phyloP scores from a whole-genome alignment of 352 stramenopile genomes.

The Phytophthora lateralis region DNA sequence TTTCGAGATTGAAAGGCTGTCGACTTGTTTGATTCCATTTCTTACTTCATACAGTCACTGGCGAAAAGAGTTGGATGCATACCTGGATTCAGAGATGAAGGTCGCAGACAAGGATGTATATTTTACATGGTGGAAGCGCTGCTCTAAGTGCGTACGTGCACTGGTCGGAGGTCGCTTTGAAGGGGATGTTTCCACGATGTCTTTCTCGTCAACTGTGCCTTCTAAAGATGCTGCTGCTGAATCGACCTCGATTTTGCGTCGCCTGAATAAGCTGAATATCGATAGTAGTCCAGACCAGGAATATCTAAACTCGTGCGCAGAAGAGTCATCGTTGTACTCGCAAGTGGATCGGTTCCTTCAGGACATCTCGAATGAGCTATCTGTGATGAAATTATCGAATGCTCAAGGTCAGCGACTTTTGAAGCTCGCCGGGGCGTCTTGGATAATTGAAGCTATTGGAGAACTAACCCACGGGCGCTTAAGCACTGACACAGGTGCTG shows the following conservation, averaged over 20 bases:
- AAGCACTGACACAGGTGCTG: not conserved
- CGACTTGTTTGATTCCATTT: conserved; percentile 39
- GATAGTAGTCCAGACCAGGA: not conserved
- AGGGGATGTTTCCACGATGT: conserved; percentile 3
- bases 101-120: conserved; percentile 47
- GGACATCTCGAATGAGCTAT: conserved; percentile 30
- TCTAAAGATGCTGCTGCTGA: conserved; percentile 29
- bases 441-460: conserved; percentile 43
- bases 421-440: conserved; percentile 53
- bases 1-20: conserved; percentile 34
- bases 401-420: conserved; percentile 57
- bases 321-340: conserved; percentile 7
- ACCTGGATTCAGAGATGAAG: conserved; percentile 29
- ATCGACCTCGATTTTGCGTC: conserved; percentile 21
- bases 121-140: conserved; percentile 47
- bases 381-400: conserved; percentile 62
- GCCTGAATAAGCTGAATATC: conserved; percentile 12
- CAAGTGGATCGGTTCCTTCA: conserved; percentile 27
- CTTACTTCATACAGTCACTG: conserved; percentile 44
- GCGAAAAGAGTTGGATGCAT: conserved; percentile 49
- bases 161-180: conserved; percentile 4
- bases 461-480: conserved; percentile 7
- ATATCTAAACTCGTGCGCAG: not conserved
- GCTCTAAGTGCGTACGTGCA: conserved; percentile 26
- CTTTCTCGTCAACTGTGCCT: not conserved